Percentiles rank a stretch among this genome's conserved stretches.
phyloP scores from a whole-genome alignment of 2,329 filamentous ascomycete genomes.

The Fusarium udum region DNA sequence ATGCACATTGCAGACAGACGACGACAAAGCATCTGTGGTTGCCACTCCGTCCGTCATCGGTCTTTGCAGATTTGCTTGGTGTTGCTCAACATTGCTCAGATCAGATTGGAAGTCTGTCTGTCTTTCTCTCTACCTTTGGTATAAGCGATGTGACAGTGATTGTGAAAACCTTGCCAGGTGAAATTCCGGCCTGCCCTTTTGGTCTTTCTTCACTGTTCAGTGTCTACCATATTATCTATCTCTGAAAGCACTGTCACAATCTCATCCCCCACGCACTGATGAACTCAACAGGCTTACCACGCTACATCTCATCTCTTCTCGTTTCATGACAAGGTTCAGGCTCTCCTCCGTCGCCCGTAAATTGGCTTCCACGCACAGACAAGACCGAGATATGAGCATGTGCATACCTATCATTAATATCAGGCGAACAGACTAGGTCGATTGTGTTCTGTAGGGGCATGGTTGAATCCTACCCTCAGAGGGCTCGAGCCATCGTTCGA shows the following conservation, averaged over 20 bases:
- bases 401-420: background rate
- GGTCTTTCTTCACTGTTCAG: background rate
- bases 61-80: background rate
- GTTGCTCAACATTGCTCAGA: background rate
- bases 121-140: background rate
- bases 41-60: background rate
- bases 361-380: constrained; percentile 41
- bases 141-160: constrained; percentile 25
- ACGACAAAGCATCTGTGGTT: background rate
- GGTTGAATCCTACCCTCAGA: background rate
- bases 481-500: background rate
- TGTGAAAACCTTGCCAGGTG: background rate
- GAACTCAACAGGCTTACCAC: background rate
- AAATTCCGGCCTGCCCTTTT: background rate
- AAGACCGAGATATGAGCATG: background rate
- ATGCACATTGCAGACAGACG: background rate
- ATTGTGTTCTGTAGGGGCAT: background rate
- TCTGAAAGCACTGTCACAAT: background rate
- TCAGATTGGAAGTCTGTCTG: background rate
- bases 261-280: background rate
- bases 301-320: background rate
- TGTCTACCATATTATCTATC: background rate
- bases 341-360: constrained; percentile 14
- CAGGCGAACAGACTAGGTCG: background rate
- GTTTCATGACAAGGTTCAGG: constrained; percentile 4